phyloP scores from a whole-genome alignment of 108 stramenopile species.

The Cyclotella kingstonii region DNA sequence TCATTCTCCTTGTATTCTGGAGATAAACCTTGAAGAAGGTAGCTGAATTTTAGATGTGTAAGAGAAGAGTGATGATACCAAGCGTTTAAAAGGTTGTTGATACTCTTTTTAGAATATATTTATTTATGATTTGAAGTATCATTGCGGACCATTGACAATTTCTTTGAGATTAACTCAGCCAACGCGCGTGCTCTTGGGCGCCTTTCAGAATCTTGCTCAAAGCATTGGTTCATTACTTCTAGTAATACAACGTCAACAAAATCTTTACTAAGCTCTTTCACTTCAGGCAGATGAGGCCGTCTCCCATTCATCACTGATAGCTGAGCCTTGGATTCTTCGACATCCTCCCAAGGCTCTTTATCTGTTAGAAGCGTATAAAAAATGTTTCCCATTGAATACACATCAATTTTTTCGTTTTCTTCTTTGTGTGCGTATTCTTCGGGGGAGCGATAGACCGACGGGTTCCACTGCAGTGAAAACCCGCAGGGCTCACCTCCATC shows the following conservation, averaged over 20 bases:
- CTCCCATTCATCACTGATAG: constrained; percentile 38
- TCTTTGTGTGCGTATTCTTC: constrained; percentile 61
- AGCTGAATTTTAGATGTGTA: too few species aligned
- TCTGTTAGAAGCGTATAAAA: constrained; percentile 55
- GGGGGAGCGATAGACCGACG: constrained; percentile 45
- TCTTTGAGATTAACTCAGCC: constrained; percentile 1
- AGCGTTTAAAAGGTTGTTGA: too few species aligned
- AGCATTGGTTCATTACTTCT: constrained; percentile 53
- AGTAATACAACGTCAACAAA: constrained; percentile 44
- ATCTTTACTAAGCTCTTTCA: constrained; percentile 35
- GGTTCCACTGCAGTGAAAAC: constrained; percentile 46
- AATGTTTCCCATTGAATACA: constrained; percentile 65
- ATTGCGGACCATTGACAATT: not conserved
- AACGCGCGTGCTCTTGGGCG: constrained; percentile 46
- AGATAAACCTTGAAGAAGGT: too few species aligned
- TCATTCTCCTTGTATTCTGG: too few species aligned
- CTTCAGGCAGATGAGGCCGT: constrained; percentile 39
- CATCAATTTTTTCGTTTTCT: constrained; percentile 62
- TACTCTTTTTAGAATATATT: too few species aligned
- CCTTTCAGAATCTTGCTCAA: constrained; percentile 46
- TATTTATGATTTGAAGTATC: too few species aligned
- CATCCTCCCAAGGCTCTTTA: constrained; percentile 44
- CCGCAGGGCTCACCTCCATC: constrained; percentile 22
- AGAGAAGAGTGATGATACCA: too few species aligned
- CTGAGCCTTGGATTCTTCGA: constrained; percentile 19